phyloP scores from a whole-genome alignment of 1,284 basidiomycete genomes.

The Anthracocystis setariae region DNA sequence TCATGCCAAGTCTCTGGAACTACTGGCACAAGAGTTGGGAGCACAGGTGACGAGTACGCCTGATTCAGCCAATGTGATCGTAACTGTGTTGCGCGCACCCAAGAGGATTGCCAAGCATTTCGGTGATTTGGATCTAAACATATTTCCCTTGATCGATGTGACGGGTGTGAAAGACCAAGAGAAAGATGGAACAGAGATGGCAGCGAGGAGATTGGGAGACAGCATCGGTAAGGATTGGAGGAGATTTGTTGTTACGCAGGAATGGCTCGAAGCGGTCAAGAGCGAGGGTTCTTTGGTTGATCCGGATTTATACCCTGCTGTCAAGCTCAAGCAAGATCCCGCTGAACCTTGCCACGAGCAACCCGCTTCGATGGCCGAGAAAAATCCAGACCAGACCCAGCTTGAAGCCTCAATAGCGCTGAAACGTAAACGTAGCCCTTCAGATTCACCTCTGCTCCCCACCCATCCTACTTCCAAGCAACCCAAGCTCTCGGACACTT shows the following conservation, averaged over 20 bases:
- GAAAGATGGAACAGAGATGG: conserved; percentile 2
- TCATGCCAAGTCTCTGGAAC: conserved; percentile 1
- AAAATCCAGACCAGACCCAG: background rate
- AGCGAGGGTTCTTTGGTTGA: conserved; percentile 27
- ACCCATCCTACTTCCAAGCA: background rate
- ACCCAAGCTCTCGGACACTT: background rate
- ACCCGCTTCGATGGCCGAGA: background rate
- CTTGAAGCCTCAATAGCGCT: background rate
- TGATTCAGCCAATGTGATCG: conserved; percentile 29
- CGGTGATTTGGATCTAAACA: conserved; percentile 13
- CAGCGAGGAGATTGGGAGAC: conserved; percentile 8
- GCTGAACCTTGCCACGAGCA: background rate
- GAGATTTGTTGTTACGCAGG: conserved; percentile 33
- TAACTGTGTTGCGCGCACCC: conserved; percentile 38
- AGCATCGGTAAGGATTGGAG: conserved; percentile 30
- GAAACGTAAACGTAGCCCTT: conserved; percentile 23
- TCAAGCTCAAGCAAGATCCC: conserved; percentile 4
- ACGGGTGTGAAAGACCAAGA: background rate
- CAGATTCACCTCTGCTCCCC: conserved; percentile 21
- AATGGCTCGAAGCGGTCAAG: conserved; percentile 31
- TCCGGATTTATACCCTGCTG: conserved; percentile 37
- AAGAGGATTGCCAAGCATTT: conserved; percentile 41
- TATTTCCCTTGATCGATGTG: conserved; percentile 1
- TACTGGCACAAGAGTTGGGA: conserved; percentile 26
- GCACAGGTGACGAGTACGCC: conserved; percentile 28